phyloP scores from a whole-genome alignment of 345 rosid genomes.

The Eucalyptus marginata region DNA sequence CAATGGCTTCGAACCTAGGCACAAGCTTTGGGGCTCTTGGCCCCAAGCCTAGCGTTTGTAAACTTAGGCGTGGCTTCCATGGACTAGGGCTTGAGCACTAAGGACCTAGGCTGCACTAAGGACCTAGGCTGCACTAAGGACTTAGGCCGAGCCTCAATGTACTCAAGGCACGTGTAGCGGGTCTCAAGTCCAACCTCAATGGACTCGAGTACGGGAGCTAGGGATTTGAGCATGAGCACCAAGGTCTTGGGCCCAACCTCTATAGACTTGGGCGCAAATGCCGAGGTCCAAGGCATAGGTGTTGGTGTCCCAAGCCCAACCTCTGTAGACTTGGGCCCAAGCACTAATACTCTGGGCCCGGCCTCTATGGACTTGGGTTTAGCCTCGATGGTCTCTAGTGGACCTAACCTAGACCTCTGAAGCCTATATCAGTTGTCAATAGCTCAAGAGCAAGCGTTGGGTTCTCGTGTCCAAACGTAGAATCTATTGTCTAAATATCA shows the following conservation, averaged over 20 bases:
- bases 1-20: too few species aligned
- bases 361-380: neutral
- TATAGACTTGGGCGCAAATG: too few species aligned
- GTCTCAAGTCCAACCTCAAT: too few species aligned
- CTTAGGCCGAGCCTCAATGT: accelerated
- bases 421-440: accelerated
- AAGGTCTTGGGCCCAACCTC: too few species aligned
- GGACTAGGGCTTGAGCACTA: too few species aligned
- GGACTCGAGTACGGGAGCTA: accelerated
- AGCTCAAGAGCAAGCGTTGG: neutral
- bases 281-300: accelerated
- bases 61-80: too few species aligned
- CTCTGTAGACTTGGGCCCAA: neutral
- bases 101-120: too few species aligned
- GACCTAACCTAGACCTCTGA: accelerated
- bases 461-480: neutral
- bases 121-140: too few species aligned
- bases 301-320: neutral
- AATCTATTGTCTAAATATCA: accelerated
- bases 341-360: accelerated
- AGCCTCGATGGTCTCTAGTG: accelerated
- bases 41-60: accelerated
- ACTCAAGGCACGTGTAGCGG: accelerated
- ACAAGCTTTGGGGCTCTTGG: too few species aligned
- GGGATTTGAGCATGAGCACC: accelerated